These are phyloP conservation scores for Trichoderma sp. DNA, from an alignment of 2,329 filamentous ascomycete species.

Conservation along the genomic window DNA sequence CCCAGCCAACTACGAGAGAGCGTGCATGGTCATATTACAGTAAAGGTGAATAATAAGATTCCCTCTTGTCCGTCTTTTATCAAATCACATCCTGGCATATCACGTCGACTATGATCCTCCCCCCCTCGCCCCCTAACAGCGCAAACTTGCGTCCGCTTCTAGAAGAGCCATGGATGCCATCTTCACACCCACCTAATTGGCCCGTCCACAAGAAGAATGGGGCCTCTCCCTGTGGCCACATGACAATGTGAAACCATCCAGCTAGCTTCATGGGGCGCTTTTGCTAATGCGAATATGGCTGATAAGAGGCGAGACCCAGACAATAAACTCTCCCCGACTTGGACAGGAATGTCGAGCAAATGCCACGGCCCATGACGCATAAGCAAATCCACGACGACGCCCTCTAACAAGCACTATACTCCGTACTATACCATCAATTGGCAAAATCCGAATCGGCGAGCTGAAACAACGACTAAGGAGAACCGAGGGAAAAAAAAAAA, in stretches of 20 bases:
- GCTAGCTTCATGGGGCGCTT: constrained; percentile 1
- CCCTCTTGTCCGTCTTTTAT: background rate
- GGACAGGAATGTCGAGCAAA: background rate
- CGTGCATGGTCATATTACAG: background rate
- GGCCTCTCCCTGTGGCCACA: background rate
- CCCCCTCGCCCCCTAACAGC: background rate
- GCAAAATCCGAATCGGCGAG: background rate
- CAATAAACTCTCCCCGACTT: background rate
- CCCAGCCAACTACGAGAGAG: background rate
- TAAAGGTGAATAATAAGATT: constrained; percentile 1
- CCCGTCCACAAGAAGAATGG: background rate
- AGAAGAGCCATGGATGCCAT: constrained; percentile 25
- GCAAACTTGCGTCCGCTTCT: constrained; percentile 25
- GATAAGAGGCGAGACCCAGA: constrained; percentile 1
- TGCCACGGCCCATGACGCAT: background rate
- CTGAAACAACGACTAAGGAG: background rate
- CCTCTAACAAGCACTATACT: background rate
- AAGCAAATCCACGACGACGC: background rate
- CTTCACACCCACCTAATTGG: constrained; percentile 21
- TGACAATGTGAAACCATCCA: constrained; percentile 1
- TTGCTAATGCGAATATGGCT: constrained; percentile 4
- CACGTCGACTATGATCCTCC: background rate
- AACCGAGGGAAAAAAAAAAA: too few relatives aligned
- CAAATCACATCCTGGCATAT: background rate
- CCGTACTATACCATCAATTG: background rate